Evolutionary conservation across 805 yeast genomes (phyloP).

Genomic region (Ogataea thermomethanolica): DNA sequence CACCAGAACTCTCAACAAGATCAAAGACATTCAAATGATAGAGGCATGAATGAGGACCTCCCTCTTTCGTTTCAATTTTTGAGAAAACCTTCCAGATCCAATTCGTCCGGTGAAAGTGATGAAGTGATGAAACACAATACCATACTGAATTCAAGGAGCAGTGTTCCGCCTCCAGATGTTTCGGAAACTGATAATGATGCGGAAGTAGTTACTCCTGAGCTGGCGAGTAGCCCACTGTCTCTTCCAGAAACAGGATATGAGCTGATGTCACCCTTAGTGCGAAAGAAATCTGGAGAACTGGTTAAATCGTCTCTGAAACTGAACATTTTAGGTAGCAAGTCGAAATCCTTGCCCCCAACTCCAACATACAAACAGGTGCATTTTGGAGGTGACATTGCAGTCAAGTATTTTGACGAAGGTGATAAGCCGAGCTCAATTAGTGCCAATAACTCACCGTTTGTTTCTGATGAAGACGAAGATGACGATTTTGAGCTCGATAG

Average conservation of each 20-base stretch:
- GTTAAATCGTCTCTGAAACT: slow-evolving; percentile 71
- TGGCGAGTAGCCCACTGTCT: slow-evolving; percentile 10
- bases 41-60: slow-evolving; percentile 21
- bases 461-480: slow-evolving; percentile 33
- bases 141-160: slow-evolving; percentile 22
- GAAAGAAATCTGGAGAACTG: slow-evolving; percentile 87
- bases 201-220: slow-evolving; percentile 2
- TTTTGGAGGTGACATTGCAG: slow-evolving; percentile 73
- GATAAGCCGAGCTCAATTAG: slow-evolving; percentile 79
- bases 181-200: background rate
- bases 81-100: slow-evolving; percentile 32
- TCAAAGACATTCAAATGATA: slow-evolving; percentile 17
- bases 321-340: slow-evolving; percentile 22
- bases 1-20: background rate
- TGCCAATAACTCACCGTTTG: slow-evolving; percentile 58
- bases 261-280: slow-evolving; percentile 43
- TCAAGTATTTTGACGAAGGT: slow-evolving; percentile 65
- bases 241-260: slow-evolving; percentile 12
- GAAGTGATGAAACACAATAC: slow-evolving; percentile 33
- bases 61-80: slow-evolving; percentile 34
- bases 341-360: slow-evolving; percentile 45
- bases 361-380: slow-evolving; percentile 76
- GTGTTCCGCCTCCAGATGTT: background rate
- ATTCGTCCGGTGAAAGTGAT: slow-evolving; percentile 23
- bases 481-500: slow-evolving; percentile 23